These are phyloP conservation scores for Rhynchosporium secalis DNA, from an alignment of 2,329 filamentous ascomycete species.

Conservation along the genomic window DNA sequence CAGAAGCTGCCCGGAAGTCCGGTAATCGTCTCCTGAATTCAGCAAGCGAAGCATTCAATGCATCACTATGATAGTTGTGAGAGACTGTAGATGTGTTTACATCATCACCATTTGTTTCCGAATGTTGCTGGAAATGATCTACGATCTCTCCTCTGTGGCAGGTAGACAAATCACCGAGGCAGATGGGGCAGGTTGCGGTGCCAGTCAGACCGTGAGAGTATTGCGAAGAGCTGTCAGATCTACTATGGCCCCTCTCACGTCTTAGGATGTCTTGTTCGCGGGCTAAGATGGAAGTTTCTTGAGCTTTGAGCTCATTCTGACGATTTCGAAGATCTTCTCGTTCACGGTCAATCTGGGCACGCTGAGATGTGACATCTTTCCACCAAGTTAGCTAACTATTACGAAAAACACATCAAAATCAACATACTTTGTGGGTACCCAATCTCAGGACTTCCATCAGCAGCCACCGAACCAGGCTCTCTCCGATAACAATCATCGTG, in stretches of 20 bases:
- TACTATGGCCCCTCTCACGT: background rate
- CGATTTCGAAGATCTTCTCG: background rate
- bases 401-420: background rate
- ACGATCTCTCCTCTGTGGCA: background rate
- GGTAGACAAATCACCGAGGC: background rate
- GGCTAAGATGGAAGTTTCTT: background rate
- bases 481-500: conserved; percentile 12
- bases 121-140: background rate
- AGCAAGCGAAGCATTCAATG: background rate
- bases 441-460: background rate
- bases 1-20: conserved; percentile 1
- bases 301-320: background rate
- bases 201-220: background rate
- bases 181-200: background rate
- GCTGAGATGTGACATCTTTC: background rate
- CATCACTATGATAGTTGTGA: background rate
- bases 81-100: background rate
- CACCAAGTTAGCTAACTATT: background rate
- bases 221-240: too few species aligned
- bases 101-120: background rate
- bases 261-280: background rate
- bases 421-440: background rate
- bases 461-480: background rate
- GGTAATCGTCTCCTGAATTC: conserved; percentile 11
- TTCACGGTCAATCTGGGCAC: background rate